phyloP scores from a whole-genome alignment of 371 early-diverging fungal genomes.

The Syncephalastrum sp. region DNA sequence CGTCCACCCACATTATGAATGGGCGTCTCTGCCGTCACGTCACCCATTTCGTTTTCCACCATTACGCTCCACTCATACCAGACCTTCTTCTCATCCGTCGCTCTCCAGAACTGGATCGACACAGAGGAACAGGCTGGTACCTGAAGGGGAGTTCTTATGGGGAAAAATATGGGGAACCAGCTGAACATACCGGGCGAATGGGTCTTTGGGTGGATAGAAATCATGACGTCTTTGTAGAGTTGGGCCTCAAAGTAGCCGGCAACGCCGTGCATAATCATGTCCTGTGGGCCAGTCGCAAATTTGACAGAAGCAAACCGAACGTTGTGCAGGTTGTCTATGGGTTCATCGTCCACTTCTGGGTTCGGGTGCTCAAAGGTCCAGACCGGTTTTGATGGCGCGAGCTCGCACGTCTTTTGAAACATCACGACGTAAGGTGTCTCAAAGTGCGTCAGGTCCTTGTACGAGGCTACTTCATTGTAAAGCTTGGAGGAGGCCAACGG shows the following conservation, averaged over 20 bases:
- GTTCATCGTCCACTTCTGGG: constrained; percentile 41
- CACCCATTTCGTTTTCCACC: constrained; percentile 28
- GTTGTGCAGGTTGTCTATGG: constrained; percentile 74
- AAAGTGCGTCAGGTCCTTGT: constrained; percentile 63
- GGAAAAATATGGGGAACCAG: constrained; percentile 98
- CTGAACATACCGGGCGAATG: constrained; percentile 93
- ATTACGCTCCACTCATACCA: constrained; percentile 93
- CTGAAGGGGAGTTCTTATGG: constrained; percentile 73
- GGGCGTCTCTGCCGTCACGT: constrained; percentile 23
- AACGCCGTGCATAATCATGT: constrained; percentile 84
- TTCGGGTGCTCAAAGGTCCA: constrained; percentile 90
- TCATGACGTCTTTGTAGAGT: constrained; percentile 79
- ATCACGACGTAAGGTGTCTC: constrained; percentile 95
- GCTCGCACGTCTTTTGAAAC: constrained; percentile 69
- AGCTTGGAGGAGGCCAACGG: constrained; percentile 87
- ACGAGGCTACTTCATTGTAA: constrained; percentile 60
- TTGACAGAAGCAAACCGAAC: constrained; percentile 50
- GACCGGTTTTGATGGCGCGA: constrained; percentile 67
- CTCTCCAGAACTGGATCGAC: constrained; percentile 84
- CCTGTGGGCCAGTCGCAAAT: constrained; percentile 52
- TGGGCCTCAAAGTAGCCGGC: constrained; percentile 93
- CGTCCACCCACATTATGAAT: constrained; percentile 60
- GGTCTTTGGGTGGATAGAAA: constrained; percentile 83
- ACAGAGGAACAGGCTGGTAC: constrained; percentile 59
- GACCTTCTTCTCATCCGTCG: constrained; percentile 70